Conservation (phyloP, 1,284 basidiomycete species). For the Puccinia coronata region DNA sequence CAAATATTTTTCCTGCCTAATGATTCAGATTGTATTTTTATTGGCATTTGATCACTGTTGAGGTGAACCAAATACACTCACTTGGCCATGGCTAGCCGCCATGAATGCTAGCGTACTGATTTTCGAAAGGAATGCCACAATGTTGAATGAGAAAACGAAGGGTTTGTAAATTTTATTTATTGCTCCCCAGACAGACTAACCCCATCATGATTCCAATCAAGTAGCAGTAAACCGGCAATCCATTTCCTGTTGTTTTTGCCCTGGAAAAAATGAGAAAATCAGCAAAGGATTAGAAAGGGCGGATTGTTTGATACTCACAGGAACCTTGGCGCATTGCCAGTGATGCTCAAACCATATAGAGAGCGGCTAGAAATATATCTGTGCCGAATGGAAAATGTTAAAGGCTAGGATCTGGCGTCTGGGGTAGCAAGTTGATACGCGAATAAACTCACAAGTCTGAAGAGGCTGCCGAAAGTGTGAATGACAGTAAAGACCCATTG, state of each 20-base stretch:
- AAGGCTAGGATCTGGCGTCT: neutral
- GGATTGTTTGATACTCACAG: constrained; percentile 13
- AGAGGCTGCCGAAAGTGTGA: constrained; percentile 47
- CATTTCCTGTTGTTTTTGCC: constrained; percentile 30
- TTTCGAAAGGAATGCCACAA: neutral
- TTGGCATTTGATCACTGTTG: constrained; percentile 73
- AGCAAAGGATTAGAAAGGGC: neutral
- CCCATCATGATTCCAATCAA: constrained; percentile 45
- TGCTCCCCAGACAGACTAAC: neutral
- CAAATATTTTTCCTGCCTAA: constrained; percentile 44
- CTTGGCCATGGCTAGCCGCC: constrained; percentile 61
- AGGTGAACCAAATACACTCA: constrained; percentile 67
- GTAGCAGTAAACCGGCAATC: constrained; percentile 45
- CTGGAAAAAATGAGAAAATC: neutral
- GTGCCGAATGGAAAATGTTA: neutral
- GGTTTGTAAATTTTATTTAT: neutral
- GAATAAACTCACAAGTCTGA: constrained; percentile 39
- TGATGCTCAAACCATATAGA: constrained; percentile 47
- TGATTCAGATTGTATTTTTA: neutral
- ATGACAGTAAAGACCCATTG: constrained; percentile 34
- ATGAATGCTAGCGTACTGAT: constrained; percentile 66
- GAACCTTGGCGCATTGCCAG: constrained; percentile 47
- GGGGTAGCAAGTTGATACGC: neutral
- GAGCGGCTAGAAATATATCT: constrained; percentile 49
- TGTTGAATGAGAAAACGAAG: neutral